Conservation (phyloP, 202 grass and related monocot species). For the Carex sylvatica region DNA sequence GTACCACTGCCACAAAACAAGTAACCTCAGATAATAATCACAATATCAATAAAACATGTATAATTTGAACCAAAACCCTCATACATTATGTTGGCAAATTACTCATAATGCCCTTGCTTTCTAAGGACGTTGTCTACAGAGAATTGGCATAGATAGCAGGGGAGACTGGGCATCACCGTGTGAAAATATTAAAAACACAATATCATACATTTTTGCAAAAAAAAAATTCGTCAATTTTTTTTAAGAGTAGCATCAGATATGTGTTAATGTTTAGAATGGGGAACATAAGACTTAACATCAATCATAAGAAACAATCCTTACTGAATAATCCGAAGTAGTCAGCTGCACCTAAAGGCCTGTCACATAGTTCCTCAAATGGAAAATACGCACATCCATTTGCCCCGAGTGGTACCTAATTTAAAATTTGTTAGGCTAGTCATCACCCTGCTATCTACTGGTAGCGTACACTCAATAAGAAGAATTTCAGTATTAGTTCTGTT, state of each 20-base stretch:
- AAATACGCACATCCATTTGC: slow-evolving; percentile 94
- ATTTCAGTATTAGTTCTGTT: background rate
- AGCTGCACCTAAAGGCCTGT: slow-evolving; percentile 85
- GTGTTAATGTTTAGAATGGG: background rate
- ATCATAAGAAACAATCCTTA: slow-evolving; percentile 38
- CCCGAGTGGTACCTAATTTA: slow-evolving; percentile 60
- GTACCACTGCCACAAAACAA: background rate
- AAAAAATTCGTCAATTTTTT: background rate
- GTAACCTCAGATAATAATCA: background rate
- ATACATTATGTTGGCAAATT: background rate
- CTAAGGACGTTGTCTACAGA: background rate
- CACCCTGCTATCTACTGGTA: background rate
- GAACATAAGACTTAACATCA: background rate
- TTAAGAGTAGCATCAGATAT: background rate
- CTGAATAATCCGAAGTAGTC: slow-evolving; percentile 96
- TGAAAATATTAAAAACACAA: background rate
- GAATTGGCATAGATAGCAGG: background rate
- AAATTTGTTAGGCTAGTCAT: background rate
- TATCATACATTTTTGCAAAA: background rate
- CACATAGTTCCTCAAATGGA: slow-evolving; percentile 81
- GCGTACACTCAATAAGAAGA: slow-evolving; percentile 28
- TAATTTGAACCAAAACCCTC: slow-evolving; percentile 4
- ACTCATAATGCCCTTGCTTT: background rate
- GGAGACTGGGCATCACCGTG: background rate
- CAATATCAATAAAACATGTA: background rate